A percentile compares a stretch with the other conserved stretches of the same genome.
Evolutionary conservation across 257 asterid genomes (phyloP).

Genomic region (Lithospermum erythrorhizon): DNA sequence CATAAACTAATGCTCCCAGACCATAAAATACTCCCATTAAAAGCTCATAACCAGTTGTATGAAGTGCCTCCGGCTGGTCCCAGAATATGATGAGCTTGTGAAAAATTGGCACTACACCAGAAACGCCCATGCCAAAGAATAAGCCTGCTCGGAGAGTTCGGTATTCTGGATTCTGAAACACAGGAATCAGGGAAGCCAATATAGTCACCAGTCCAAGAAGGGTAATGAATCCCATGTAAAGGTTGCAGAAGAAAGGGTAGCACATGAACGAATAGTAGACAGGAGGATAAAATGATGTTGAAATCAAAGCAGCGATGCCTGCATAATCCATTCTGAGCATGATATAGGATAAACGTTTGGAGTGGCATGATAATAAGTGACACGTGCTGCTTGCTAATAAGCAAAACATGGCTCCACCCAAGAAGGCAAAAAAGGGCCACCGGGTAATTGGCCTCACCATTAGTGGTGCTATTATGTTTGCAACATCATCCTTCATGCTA

Average conservation of each 20-base stretch:
- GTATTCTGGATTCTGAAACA: conserved; percentile 71
- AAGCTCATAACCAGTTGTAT: conserved; percentile 65
- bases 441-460: conserved; percentile 73
- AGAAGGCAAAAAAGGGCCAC: conserved; percentile 91
- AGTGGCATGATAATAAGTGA: conserved; percentile 86
- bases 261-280: conserved; percentile 97
- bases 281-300: conserved; percentile 91
- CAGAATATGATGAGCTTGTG: conserved; percentile 76
- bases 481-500: conserved; percentile 65
- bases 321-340: conserved; percentile 89
- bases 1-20: conserved; percentile 67
- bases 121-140: conserved; percentile 79
- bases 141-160: conserved; percentile 68
- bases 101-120: conserved; percentile 70
- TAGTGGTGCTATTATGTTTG: conserved; percentile 65
- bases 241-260: conserved; percentile 68
- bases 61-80: conserved; percentile 82
- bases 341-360: conserved; percentile 66
- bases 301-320: conserved; percentile 76
- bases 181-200: conserved; percentile 66
- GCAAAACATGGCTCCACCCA: conserved; percentile 98
- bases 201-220: conserved; percentile 60
- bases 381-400: conserved; percentile 81
- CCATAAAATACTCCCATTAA: conserved; percentile 84
- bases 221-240: conserved; percentile 84